Evolutionary conservation across 257 asterid species (phyloP).

Genomic region (Agastache rugosa): DNA sequence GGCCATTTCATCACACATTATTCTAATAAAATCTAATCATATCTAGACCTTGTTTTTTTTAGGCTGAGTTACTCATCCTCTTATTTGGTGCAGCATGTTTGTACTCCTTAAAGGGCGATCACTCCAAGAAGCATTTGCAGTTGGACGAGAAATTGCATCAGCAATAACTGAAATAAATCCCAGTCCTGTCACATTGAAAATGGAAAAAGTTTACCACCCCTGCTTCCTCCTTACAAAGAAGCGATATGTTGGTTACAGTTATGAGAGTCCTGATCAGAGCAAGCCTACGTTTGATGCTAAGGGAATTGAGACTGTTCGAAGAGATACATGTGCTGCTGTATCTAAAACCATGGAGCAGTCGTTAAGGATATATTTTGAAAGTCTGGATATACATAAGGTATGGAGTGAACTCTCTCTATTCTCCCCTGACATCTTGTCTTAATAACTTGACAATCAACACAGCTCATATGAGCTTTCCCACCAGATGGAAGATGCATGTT

Average conservation of each 20-base stretch:
- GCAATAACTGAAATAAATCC: constrained; percentile 87
- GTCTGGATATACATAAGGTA: constrained; percentile 70
- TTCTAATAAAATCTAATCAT: neutral
- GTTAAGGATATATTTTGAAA: constrained; percentile 76
- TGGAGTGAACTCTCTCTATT: constrained; percentile 21
- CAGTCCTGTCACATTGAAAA: constrained; percentile 76
- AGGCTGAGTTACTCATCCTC: constrained; percentile 29
- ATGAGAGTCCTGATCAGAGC: constrained; percentile 79
- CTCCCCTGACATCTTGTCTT: constrained; percentile 23
- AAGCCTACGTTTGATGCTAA: constrained; percentile 90
- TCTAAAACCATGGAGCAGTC: constrained; percentile 92
- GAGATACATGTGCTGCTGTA: constrained; percentile 96
- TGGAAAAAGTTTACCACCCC: constrained; percentile 94
- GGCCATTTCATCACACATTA: constrained; percentile 25
- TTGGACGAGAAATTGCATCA: constrained; percentile 91
- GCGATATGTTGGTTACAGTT: constrained; percentile 96
- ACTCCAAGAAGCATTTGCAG: constrained; percentile 68
- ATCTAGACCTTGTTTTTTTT: constrained; percentile 1
- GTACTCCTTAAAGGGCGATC: constrained; percentile 95
- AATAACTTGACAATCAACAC: constrained; percentile 23
- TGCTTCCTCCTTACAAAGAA: constrained; percentile 97
- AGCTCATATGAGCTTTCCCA: constrained; percentile 8
- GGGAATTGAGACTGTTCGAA: constrained; percentile 94
- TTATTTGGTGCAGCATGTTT: constrained; percentile 76
- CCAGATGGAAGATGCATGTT: neutral